phyloP scores from a whole-genome alignment of 768 basidiomycete species.

The Psilocybe tampanensis region DNA sequence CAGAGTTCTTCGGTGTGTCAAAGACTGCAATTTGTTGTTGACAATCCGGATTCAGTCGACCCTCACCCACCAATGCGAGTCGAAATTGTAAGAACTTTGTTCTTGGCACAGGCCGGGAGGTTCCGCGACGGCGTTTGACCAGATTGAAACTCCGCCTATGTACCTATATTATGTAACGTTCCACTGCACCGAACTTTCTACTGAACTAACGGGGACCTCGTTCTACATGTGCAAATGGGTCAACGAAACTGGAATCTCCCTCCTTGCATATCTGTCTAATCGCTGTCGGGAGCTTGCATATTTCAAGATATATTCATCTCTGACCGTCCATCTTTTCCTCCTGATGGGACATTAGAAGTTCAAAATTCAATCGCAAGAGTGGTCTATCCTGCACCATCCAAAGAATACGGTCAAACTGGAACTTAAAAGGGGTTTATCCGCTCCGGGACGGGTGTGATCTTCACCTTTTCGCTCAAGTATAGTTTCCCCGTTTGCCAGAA shows the following conservation, averaged over 20 bases:
- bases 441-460: too few species aligned
- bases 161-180: background rate
- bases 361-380: background rate
- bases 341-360: background rate
- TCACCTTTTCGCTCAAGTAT: too few species aligned
- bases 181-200: background rate
- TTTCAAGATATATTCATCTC: background rate
- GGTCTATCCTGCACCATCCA: background rate
- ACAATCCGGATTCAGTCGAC: too few species aligned
- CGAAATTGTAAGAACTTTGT: too few species aligned
- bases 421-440: too few species aligned
- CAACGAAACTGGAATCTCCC: background rate
- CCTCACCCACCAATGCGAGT: too few species aligned
- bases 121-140: background rate
- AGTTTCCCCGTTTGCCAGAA: too few species aligned
- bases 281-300: background rate
- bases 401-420: background rate
- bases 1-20: too few species aligned
- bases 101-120: background rate
- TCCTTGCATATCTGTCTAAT: background rate
- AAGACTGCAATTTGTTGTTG: too few species aligned
- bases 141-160: background rate
- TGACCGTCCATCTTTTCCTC: background rate
- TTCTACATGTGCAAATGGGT: background rate
- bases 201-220: background rate